Evolutionary conservation across 192 early-diverging fungal genomes (phyloP).

Genomic region (Thoreauomyces humboldtii): DNA sequence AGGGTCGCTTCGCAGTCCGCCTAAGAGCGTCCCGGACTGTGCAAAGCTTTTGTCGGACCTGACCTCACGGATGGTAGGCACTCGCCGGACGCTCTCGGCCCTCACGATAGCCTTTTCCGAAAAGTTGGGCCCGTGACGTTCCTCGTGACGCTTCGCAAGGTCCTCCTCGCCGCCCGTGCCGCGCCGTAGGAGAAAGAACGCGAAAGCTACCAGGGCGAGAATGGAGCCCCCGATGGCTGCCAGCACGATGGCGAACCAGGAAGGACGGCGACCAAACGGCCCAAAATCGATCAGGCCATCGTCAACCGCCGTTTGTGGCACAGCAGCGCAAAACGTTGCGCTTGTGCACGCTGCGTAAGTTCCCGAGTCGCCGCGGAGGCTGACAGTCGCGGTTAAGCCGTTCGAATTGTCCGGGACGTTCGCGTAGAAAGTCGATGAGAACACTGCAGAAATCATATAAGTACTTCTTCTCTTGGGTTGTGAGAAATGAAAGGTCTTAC

Average conservation of each 20-base stretch:
- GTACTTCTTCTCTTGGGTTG: too few species aligned
- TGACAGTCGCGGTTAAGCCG: background rate
- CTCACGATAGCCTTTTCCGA: background rate
- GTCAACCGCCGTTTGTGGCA: background rate
- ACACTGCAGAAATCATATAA: slow-evolving; percentile 1
- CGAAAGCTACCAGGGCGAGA: background rate
- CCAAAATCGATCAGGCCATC: slow-evolving; percentile 17
- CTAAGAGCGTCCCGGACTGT: slow-evolving; percentile 9
- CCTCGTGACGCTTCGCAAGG: slow-evolving; percentile 2
- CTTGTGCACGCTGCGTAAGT: background rate
- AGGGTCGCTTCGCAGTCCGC: too few species aligned
- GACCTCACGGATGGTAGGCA: slow-evolving; percentile 17
- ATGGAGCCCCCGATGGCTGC: slow-evolving; percentile 9
- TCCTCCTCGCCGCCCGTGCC: background rate
- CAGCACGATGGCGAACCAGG: slow-evolving; percentile 25
- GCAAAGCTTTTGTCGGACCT: slow-evolving; percentile 7
- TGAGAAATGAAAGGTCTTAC: background rate
- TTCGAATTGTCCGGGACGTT: background rate
- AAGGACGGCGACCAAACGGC: slow-evolving; percentile 18
- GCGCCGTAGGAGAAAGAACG: background rate
- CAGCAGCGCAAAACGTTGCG: background rate
- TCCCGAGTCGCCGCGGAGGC: background rate
- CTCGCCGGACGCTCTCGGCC: background rate
- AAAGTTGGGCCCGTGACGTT: background rate
- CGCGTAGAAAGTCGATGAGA: slow-evolving; percentile 16